Conservation (phyloP, 345 rosid genomes). For the Moricandia moricandioides region DNA sequence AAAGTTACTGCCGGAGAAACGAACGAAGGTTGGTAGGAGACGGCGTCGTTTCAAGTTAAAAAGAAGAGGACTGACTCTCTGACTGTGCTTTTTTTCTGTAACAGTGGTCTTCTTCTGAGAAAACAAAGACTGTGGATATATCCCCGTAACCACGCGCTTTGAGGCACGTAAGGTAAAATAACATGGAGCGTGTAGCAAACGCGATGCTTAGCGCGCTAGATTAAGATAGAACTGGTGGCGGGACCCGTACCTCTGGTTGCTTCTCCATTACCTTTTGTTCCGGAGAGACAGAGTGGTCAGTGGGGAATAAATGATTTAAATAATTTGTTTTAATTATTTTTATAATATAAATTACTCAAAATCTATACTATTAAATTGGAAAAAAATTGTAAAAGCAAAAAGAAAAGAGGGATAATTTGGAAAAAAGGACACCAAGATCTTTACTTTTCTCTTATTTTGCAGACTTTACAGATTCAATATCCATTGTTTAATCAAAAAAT, state of each 20-base stretch:
- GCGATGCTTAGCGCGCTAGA: background rate
- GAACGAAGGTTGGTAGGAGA: conserved; percentile 14
- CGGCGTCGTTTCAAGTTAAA: conserved; percentile 39
- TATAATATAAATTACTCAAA: background rate
- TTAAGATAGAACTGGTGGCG: conserved; percentile 24
- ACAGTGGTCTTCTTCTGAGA: conserved; percentile 41
- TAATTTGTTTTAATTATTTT: background rate
- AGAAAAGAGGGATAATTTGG: background rate
- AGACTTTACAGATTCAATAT: conserved; percentile 29
- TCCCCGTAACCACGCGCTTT: conserved; percentile 19
- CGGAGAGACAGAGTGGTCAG: conserved; percentile 39
- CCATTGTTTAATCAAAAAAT: background rate
- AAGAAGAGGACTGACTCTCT: conserved; percentile 8
- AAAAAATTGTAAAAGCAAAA: conserved; percentile 24
- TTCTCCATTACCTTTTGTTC: conserved; percentile 42
- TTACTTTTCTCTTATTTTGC: conserved; percentile 1
- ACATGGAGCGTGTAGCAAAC: background rate
- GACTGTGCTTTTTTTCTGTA: conserved; percentile 35
- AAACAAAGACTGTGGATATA: conserved; percentile 8
- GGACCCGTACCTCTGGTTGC: conserved; percentile 43
- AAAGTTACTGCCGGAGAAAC: conserved; percentile 11
- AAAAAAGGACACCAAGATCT: conserved; percentile 26
- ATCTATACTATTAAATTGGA: background rate
- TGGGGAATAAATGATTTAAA: conserved; percentile 38
- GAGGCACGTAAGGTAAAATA: conserved; percentile 16